Evolutionary conservation across 345 rosid species (phyloP).

Genomic region (Excoecaria cochinchinensis): DNA sequence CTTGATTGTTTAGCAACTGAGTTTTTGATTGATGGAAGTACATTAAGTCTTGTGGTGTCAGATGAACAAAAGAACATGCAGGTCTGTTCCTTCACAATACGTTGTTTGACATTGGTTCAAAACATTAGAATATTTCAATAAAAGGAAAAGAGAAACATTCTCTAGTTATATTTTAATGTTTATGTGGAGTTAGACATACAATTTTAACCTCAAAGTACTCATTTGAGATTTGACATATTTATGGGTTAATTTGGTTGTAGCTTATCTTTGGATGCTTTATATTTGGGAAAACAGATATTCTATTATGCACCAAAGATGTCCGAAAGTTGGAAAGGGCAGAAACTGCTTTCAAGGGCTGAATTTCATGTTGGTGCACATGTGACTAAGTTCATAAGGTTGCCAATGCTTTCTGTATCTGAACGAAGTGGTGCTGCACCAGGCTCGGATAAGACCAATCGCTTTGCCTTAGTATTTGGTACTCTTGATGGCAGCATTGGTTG

Average conservation of each 20-base stretch:
- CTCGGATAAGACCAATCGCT: conserved; percentile 86
- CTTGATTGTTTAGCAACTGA: conserved; percentile 94
- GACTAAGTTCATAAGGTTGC: conserved; percentile 83
- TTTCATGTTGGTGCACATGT: conserved; percentile 92
- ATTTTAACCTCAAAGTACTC: not conserved
- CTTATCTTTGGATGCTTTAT: not conserved
- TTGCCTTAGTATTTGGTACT: conserved; percentile 81
- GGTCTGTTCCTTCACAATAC: conserved; percentile 41
- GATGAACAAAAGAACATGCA: conserved; percentile 94
- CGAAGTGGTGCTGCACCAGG: conserved; percentile 50
- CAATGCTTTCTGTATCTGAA: conserved; percentile 72
- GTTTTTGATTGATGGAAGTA: conserved; percentile 96
- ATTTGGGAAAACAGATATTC: conserved; percentile 57
- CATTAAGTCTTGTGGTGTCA: conserved; percentile 85
- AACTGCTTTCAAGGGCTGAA: conserved; percentile 92
- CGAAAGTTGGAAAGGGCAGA: conserved; percentile 98
- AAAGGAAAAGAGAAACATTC: not conserved
- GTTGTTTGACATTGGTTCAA: not conserved
- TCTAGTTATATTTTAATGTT: not conserved
- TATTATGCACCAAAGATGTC: conserved; percentile 92
- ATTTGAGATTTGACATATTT: not conserved
- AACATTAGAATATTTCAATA: not conserved
- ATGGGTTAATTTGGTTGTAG: not conserved
- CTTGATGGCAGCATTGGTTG: conserved; percentile 94
- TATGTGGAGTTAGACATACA: too few relatives aligned